phyloP scores from a whole-genome alignment of 345 rosid species.

The Eucalyptus fibrosa region DNA sequence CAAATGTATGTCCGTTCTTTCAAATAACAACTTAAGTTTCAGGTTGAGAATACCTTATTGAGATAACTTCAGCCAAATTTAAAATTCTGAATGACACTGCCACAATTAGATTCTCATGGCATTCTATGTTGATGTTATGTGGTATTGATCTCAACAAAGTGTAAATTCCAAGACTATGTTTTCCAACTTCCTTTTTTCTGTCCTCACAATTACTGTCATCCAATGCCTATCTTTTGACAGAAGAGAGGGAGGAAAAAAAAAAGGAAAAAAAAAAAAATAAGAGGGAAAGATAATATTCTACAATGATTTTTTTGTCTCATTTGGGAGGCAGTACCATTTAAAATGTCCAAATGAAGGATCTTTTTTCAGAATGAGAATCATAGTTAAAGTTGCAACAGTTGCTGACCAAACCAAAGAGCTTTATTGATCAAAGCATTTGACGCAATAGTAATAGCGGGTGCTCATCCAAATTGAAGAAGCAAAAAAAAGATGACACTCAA shows the following conservation, averaged over 20 bases:
- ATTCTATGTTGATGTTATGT: not conserved
- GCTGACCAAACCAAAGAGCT: too few species aligned
- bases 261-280: too few species aligned
- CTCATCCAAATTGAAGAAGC: too few species aligned
- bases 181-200: not conserved
- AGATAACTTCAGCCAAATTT: too few species aligned
- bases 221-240: not conserved
- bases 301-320: not conserved
- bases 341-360: too few species aligned
- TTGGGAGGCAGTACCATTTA: too few species aligned
- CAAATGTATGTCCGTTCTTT: too few species aligned
- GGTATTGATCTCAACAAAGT: not conserved
- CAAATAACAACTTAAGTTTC: too few species aligned
- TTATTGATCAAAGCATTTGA: too few species aligned
- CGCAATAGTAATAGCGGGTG: too few species aligned
- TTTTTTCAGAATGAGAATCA: too few species aligned
- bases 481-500: not conserved
- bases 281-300: not conserved
- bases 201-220: not conserved
- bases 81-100: not conserved
- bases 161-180: not conserved
- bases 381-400: too few species aligned
- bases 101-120: not conserved
- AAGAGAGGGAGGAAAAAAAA: not conserved
- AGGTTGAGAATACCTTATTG: not conserved